A percentile compares a stretch with the other conserved stretches of the same genome.
Conservation (phyloP, 352 stramenopile species). For the Phytophthora hybrid region DNA sequence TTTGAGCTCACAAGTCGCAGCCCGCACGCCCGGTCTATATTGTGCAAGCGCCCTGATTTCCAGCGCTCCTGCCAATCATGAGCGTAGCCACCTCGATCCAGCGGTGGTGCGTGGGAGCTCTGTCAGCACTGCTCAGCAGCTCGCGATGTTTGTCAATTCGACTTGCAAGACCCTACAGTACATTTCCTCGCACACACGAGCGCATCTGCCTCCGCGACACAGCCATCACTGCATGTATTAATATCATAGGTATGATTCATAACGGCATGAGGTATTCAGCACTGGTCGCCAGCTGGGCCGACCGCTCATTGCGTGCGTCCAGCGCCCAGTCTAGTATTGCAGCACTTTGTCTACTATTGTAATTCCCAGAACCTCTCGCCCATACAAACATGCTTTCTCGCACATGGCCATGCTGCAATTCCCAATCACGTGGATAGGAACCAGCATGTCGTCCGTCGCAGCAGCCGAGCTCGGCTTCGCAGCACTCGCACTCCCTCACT, state of each 20-base stretch:
- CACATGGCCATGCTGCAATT: neutral
- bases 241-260: too few relatives aligned
- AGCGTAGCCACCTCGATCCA: constrained; percentile 19
- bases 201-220: neutral
- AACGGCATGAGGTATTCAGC: neutral
- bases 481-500: too few relatives aligned
- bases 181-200: neutral
- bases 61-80: constrained; percentile 21
- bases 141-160: neutral
- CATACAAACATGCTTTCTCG: neutral
- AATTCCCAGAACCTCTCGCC: neutral
- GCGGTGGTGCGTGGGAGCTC: neutral
- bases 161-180: neutral
- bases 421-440: neutral
- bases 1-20: constrained; percentile 14
- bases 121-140: neutral
- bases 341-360: neutral
- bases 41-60: constrained; percentile 20
- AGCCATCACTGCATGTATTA: neutral
- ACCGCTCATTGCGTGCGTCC: neutral
- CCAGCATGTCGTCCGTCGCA: neutral
- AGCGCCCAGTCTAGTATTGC: neutral
- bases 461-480: neutral
- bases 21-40: constrained; percentile 14
- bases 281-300: neutral